These are phyloP conservation scores for Casuarina cunninghamiana DNA, from an alignment of 306 rosid species.

Conservation along the genomic window DNA sequence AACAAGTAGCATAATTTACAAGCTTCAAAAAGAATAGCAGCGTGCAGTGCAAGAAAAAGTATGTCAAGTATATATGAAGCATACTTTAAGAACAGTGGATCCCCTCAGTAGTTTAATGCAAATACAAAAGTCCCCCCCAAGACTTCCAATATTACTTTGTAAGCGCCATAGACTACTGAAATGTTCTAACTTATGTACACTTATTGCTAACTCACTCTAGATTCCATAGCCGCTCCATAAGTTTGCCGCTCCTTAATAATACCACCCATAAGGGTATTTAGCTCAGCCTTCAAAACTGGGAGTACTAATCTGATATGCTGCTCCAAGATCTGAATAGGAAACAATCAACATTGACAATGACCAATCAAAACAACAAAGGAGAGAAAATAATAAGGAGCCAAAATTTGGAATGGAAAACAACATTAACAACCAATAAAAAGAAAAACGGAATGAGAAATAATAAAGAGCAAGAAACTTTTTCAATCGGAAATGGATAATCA, in stretches of 20 bases:
- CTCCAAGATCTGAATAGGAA: slow-evolving; percentile 37
- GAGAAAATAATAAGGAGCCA: background rate
- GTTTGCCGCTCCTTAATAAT: slow-evolving; percentile 29
- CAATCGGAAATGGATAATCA: background rate
- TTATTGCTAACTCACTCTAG: slow-evolving; percentile 30
- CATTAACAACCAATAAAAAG: background rate
- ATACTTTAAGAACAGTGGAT: too few species aligned
- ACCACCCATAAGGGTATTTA: slow-evolving; percentile 29
- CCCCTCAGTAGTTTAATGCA: too few species aligned
- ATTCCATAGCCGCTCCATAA: slow-evolving; percentile 36
- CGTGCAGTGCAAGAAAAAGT: background rate
- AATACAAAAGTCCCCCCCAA: background rate
- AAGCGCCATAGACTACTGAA: background rate
- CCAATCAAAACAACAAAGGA: background rate
- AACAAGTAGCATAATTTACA: background rate
- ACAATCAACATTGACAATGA: slow-evolving; percentile 6
- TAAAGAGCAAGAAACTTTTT: background rate
- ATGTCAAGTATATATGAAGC: background rate
- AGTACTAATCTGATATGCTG: slow-evolving; percentile 42
- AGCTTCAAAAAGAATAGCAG: background rate
- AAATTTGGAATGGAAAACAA: background rate
- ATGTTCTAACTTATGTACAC: background rate
- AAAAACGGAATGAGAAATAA: background rate
- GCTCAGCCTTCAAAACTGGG: slow-evolving; percentile 42
- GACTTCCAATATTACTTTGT: background rate